phyloP scores from a whole-genome alignment of 73 alveolate genomes.

The Durusdinium trenchii region DNA sequence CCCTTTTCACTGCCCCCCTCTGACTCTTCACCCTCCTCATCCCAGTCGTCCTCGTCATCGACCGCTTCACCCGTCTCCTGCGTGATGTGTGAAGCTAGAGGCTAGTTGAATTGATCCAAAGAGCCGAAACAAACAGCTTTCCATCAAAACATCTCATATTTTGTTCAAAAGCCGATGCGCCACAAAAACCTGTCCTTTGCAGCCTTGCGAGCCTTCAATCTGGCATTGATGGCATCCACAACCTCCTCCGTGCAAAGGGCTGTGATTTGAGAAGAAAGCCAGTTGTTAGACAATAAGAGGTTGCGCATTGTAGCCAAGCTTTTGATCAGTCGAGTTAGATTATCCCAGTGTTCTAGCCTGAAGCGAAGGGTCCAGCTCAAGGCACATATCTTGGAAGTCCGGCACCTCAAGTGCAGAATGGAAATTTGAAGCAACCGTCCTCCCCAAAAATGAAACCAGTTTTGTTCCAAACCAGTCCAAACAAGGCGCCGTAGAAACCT shows the following conservation, averaged over 20 bases:
- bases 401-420: not conserved
- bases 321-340: not conserved
- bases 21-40: not conserved
- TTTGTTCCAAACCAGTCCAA: not conserved
- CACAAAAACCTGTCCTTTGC: not conserved
- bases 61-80: not conserved
- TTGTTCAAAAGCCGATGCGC: too few relatives aligned
- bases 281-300: not conserved
- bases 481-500: not conserved
- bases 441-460: not conserved
- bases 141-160: not conserved
- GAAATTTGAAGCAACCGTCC: not conserved
- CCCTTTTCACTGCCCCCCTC: not conserved
- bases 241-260: not conserved
- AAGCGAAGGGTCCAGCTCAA: not conserved
- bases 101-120: too few relatives aligned
- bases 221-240: not conserved
- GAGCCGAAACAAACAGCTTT: too few relatives aligned
- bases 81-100: not conserved
- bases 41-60: not conserved
- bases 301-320: too few relatives aligned
- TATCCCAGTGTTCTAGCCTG: not conserved
- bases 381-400: not conserved
- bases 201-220: not conserved
- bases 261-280: too few relatives aligned